Base-by-base conservation (phyloP, 2,329 filamentous ascomycete genomes). In the Cytospora paraplurivora region DNA sequence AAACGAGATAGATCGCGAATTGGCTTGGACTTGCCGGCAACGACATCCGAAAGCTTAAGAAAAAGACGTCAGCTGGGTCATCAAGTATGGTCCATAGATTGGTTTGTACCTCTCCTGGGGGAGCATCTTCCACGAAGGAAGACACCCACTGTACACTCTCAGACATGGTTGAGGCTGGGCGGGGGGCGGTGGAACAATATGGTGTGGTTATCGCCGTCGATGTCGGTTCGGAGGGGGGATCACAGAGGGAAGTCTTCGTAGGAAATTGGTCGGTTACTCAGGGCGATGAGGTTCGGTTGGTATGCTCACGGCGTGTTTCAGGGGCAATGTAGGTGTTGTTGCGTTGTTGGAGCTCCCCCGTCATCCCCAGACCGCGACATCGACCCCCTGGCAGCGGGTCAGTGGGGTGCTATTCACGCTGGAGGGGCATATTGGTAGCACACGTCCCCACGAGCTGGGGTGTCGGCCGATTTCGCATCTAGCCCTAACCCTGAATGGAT, bases 41-140 rank as follows among this genome's bases (percentile, higher is more conserved):
- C 87, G 69, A 97, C 92, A 80, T 97, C 93, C 77, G 87, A 84
- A 70, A 97, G 89, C 92, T 96, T 66, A 55, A 59, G 51, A 66
- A 56, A 59, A 49, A 63, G 50, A n/a, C 11, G 64, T 71, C 58
- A 70, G 71, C 60, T 58, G 63, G 56, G 57, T 69, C 11, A 49
- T 19, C 27, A 54, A 15, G 7, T 12, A 55, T 19, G 54, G 56
- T 59, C 58, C 55, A 56, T 56, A 50, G 53, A 55, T 50, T 62
- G 67, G 68, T 68, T 76, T 79, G 71, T 86, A 97, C 94, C 90
- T 99, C 95, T 82, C 95, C 95, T 27, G 95, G 95, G 55, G 95
- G 95, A 72, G 95, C 93, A 73, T 92, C 92, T 80, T 96, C 89
- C 69, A 99, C 89, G 76, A 98, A 99, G 58, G 93, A 89, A 69